Evolutionary conservation across 1,284 basidiomycete species (phyloP).

Genomic region (Dichomitus squalens): DNA sequence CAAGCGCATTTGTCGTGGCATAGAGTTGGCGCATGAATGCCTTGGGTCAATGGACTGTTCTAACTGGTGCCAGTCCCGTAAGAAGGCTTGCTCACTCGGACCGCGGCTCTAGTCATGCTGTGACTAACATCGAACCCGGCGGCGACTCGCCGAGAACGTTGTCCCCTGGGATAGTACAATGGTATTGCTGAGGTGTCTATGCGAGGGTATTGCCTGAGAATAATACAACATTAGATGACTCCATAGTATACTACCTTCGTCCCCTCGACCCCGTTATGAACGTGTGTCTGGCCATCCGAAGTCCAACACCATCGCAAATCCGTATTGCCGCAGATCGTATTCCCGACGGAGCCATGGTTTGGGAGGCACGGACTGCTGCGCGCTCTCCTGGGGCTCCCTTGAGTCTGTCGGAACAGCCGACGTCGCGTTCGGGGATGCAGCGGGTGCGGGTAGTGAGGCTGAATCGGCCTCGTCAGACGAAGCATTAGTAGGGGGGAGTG

Average conservation of each 20-base stretch:
- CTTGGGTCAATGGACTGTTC: too few species aligned
- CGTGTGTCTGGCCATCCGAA: slow-evolving; percentile 57
- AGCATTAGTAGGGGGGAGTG: not conserved
- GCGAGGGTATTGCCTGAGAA: slow-evolving; percentile 1
- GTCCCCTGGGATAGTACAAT: too few species aligned
- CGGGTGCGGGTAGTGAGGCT: not conserved
- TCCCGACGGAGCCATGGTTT: slow-evolving; percentile 48
- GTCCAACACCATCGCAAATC: slow-evolving; percentile 70
- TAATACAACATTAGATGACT: slow-evolving; percentile 10
- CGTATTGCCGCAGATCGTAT: slow-evolving; percentile 72
- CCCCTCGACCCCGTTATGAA: slow-evolving; percentile 2
- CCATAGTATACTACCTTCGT: not conserved
- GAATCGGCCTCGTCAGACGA: not conserved
- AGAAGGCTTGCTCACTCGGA: too few species aligned
- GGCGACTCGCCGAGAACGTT: too few species aligned
- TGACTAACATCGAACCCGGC: too few species aligned
- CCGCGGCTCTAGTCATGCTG: too few species aligned
- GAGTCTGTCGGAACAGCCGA: not conserved
- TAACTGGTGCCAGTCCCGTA: too few species aligned
- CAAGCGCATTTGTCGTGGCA: too few species aligned
- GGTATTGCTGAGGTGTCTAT: not conserved
- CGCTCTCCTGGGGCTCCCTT: not conserved
- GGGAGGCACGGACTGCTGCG: not conserved
- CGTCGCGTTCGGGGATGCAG: not conserved
- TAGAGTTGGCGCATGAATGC: too few species aligned